phyloP scores from a whole-genome alignment of 2,329 filamentous ascomycete species.

The Penicillium olsonii region DNA sequence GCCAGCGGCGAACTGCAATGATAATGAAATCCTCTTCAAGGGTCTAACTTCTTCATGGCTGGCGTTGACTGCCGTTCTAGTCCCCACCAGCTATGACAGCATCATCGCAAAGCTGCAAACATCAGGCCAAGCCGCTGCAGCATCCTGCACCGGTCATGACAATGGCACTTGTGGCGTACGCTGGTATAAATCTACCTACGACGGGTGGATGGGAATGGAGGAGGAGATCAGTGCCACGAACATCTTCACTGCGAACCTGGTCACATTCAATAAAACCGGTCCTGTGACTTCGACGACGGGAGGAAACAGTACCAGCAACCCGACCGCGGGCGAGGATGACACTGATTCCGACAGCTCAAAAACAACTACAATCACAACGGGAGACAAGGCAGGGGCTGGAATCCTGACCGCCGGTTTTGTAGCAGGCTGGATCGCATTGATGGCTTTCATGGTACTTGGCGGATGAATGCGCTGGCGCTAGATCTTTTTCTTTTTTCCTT shows the following conservation, averaged over 20 bases:
- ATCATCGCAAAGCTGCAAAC: slow-evolving; percentile 61
- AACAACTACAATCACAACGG: slow-evolving; percentile 25
- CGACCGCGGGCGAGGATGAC: slow-evolving; percentile 34
- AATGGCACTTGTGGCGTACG: slow-evolving; percentile 64
- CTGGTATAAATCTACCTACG: slow-evolving; percentile 59
- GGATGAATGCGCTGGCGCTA: slow-evolving; percentile 6
- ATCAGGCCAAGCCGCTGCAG: slow-evolving; percentile 62
- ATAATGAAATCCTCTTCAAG: slow-evolving; percentile 62
- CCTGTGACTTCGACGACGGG: slow-evolving; percentile 50
- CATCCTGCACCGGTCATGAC: slow-evolving; percentile 61
- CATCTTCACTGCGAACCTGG: slow-evolving; percentile 62
- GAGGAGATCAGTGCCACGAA: slow-evolving; percentile 69
- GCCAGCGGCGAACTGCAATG: slow-evolving; percentile 59
- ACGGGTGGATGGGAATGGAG: slow-evolving; percentile 63
- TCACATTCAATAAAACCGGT: slow-evolving; percentile 48
- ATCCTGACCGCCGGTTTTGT: slow-evolving; percentile 39
- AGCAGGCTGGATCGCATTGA: slow-evolving; percentile 29
- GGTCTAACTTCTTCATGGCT: slow-evolving; percentile 71
- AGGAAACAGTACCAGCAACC: slow-evolving; percentile 53
- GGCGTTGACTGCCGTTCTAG: slow-evolving; percentile 61
- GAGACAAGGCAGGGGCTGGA: slow-evolving; percentile 40
- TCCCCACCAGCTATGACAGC: slow-evolving; percentile 56
- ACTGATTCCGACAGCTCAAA: background rate
- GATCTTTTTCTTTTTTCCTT: no score
- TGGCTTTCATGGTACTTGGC: slow-evolving; percentile 37